phyloP scores from a whole-genome alignment of 768 basidiomycete genomes.

The Kwoniella shandongensis region DNA sequence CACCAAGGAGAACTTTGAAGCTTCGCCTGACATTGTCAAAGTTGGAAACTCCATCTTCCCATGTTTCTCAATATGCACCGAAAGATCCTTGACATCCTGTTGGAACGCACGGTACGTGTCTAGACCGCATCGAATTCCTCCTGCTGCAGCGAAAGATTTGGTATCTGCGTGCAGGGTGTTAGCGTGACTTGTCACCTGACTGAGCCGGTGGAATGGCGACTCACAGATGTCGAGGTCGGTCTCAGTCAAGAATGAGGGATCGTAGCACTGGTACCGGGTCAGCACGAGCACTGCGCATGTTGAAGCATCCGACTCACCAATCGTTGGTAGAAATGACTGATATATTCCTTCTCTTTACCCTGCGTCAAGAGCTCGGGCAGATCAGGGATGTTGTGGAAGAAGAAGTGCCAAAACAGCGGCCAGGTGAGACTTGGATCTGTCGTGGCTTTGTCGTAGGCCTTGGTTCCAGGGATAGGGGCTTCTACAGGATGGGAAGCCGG shows the following conservation, averaged over 20 bases:
- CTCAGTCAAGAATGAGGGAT: constrained; percentile 24
- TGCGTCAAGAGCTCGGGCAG: constrained; percentile 31
- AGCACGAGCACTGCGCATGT: too few relatives aligned
- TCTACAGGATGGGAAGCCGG: constrained; percentile 21
- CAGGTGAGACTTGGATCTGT: constrained; percentile 20
- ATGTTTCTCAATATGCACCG: constrained; percentile 10
- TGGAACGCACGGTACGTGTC: constrained; percentile 35
- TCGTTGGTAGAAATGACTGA: constrained; percentile 30
- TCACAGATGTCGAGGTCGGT: constrained; percentile 26
- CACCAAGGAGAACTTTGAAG: constrained; percentile 10
- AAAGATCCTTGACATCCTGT: constrained; percentile 11
- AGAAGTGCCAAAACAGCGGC: constrained; percentile 35
- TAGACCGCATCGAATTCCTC: constrained; percentile 34
- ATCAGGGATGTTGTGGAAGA: constrained; percentile 36
- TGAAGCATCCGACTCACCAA: constrained; percentile 27
- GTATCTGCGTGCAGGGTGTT: constrained; percentile 12
- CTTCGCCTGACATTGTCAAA: constrained; percentile 25
- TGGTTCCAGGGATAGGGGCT: constrained; percentile 35
- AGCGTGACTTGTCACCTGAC: neutral
- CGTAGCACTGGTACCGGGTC: constrained; percentile 17
- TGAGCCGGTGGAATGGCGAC: neutral
- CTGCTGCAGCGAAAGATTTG: constrained; percentile 23
- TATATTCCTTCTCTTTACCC: constrained; percentile 34
- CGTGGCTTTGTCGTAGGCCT: constrained; percentile 22
- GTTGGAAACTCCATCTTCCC: constrained; percentile 23